Evolutionary conservation across 208 protist species (phyloP).

Genomic region (Spongospora subterranea): DNA sequence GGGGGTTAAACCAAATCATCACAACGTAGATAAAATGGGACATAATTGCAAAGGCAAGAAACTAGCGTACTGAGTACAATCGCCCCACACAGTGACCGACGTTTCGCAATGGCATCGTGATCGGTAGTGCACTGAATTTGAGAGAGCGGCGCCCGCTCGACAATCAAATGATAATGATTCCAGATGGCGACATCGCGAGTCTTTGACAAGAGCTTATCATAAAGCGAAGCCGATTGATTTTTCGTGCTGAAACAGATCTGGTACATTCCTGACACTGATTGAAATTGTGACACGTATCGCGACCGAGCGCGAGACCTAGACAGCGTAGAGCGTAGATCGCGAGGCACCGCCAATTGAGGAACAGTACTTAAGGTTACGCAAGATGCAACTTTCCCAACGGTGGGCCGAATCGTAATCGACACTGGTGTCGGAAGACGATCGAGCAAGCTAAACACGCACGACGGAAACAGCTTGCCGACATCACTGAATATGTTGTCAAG

Average conservation of each 20-base stretch:
- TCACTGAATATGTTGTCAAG: too few relatives aligned
- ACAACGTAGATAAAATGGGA: background rate
- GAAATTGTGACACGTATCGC: background rate
- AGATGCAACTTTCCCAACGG: background rate
- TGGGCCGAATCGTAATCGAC: background rate
- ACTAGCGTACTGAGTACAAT: background rate
- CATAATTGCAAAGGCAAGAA: background rate
- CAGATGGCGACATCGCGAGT: constrained; percentile 27
- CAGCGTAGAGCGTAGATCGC: background rate
- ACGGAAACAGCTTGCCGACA: too few relatives aligned
- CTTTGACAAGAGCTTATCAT: background rate
- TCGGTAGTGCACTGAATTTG: background rate
- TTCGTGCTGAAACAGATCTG: background rate
- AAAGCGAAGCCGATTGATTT: background rate
- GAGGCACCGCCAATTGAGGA: background rate
- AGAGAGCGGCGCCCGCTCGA: constrained; percentile 18
- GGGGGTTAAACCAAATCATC: too few relatives aligned
- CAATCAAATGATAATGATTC: constrained; percentile 36
- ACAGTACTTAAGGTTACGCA: background rate
- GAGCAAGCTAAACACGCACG: too few relatives aligned
- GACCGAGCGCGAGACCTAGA: background rate
- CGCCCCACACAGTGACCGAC: constrained; percentile 16
- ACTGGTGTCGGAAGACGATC: background rate
- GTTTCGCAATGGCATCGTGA: constrained; percentile 5
- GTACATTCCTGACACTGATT: background rate